Evolutionary conservation across 306 rosid species (phyloP).

Genomic region (Ceratonia siliqua): DNA sequence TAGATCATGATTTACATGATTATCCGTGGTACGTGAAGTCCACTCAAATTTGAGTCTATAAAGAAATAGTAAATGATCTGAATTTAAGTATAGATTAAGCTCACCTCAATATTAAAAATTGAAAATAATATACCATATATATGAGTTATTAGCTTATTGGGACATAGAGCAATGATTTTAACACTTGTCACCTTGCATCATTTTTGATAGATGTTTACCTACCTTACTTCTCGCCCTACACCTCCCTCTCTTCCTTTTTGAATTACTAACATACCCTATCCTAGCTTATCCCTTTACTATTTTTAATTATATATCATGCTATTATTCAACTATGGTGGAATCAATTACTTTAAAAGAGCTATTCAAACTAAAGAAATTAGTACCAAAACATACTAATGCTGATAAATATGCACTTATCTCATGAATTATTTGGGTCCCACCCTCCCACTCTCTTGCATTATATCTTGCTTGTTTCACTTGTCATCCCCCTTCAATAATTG

Average conservation of each 20-base stretch:
- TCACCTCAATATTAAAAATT: too few species aligned
- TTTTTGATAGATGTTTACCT: slow-evolving; percentile 25
- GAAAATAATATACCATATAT: too few species aligned
- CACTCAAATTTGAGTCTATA: too few species aligned
- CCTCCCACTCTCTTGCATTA: neutral
- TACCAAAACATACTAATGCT: neutral
- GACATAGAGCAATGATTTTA: slow-evolving; percentile 15
- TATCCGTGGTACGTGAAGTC: too few species aligned
- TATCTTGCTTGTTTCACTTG: slow-evolving; percentile 14
- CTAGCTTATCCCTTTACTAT: slow-evolving; percentile 1
- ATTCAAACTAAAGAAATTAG: slow-evolving; percentile 2
- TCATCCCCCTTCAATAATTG: slow-evolving; percentile 24
- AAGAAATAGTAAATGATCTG: too few species aligned
- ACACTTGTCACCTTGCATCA: slow-evolving; percentile 8
- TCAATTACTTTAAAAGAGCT: neutral
- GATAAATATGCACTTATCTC: slow-evolving; percentile 1
- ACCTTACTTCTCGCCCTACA: slow-evolving; percentile 17
- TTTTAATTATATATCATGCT: neutral
- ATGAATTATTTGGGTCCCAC: slow-evolving; percentile 23
- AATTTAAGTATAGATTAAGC: too few species aligned
- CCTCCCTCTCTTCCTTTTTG: neutral
- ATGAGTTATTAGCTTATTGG: too few species aligned
- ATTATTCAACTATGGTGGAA: neutral
- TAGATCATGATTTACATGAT: too few species aligned
- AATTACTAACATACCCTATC: neutral